These are phyloP conservation scores for Solanum lycopersicoides DNA, from an alignment of 257 asterid genomes.

Conservation along the genomic window DNA sequence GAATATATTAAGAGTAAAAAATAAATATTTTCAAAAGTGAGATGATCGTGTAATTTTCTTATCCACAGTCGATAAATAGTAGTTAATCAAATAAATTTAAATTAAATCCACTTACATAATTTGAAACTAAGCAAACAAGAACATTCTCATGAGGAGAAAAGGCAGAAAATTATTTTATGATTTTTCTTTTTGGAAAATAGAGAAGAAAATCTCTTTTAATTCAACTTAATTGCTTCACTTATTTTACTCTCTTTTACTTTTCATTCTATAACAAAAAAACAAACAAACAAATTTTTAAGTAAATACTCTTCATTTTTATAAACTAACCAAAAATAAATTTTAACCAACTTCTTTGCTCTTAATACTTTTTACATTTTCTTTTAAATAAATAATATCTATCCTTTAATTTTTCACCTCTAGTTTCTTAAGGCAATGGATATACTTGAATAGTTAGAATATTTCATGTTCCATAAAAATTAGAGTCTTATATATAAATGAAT, in stretches of 20 bases:
- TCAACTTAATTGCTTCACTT: no score
- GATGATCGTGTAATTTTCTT: background rate
- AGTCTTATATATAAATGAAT: background rate
- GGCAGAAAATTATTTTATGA: background rate
- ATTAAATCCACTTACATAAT: background rate
- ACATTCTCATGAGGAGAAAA: background rate
- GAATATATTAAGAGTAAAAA: background rate
- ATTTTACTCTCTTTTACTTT: background rate
- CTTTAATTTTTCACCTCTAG: background rate
- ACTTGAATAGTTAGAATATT: background rate
- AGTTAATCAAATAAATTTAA: background rate
- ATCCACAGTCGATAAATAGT: accelerated
- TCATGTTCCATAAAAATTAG: background rate
- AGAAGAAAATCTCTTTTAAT: background rate
- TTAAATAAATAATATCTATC: background rate
- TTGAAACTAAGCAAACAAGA: background rate
- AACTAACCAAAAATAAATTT: background rate
- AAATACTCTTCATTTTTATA: background rate
- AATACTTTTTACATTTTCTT: background rate
- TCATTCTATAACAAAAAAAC: background rate
- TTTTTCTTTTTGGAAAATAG: background rate
- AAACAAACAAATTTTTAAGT: background rate
- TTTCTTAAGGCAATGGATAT: background rate
- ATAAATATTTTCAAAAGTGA: no score
- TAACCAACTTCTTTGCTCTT: background rate